Conservation (phyloP, 345 rosid species). For the Rhizophora mangle region DNA sequence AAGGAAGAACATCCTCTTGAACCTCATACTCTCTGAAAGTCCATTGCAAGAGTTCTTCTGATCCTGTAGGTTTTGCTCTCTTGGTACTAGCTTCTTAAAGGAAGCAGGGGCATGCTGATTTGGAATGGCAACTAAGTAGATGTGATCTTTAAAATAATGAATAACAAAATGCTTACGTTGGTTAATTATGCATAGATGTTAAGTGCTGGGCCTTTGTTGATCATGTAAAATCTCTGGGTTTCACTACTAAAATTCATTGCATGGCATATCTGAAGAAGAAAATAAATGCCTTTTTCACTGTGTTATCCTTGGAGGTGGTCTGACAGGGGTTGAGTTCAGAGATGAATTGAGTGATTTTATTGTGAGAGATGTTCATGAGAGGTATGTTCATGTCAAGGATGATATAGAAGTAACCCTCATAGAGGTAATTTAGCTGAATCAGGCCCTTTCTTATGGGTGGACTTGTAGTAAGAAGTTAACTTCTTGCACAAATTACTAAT, state of each 20-base stretch:
- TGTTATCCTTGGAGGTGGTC: conserved; percentile 96
- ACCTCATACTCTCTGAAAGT: conserved; percentile 86
- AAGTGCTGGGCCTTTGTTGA: too few relatives aligned
- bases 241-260: too few relatives aligned
- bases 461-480: too few relatives aligned
- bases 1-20: conserved; percentile 81
- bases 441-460: too few relatives aligned
- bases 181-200: too few relatives aligned
- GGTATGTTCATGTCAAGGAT: conserved; percentile 69
- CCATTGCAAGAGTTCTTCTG: conserved; percentile 10
- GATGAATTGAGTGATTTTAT: conserved; percentile 95
- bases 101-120: neutral
- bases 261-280: conserved; percentile 42
- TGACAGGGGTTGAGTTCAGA: conserved; percentile 95
- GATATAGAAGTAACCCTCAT: conserved; percentile 76
- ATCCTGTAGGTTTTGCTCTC: neutral
- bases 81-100: too few relatives aligned
- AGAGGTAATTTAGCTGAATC: conserved; percentile 45
- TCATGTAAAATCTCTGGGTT: too few relatives aligned
- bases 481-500: too few relatives aligned
- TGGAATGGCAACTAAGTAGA: neutral
- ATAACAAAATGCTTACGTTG: too few relatives aligned
- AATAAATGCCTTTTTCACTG: conserved; percentile 75
- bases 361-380: conserved; percentile 72
- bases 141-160: too few relatives aligned